A percentile compares a stretch with the other conserved stretches of the same genome.
Conservation (phyloP, 345 rosid species). For the Diplotaxis tenuifolia region DNA sequence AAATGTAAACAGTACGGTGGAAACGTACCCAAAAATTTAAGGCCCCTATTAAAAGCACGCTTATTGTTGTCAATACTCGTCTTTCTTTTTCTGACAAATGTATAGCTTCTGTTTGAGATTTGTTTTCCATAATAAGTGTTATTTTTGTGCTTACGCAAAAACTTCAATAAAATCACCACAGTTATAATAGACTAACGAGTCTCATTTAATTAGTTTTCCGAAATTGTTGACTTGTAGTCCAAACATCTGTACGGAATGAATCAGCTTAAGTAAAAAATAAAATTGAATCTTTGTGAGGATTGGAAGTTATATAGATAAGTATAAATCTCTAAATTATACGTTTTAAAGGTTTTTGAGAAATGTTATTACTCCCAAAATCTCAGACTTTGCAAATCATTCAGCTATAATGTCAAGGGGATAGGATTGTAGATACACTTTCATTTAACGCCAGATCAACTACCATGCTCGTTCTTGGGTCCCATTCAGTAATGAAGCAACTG, state of each 20-base stretch:
- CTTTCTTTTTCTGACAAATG: not conserved
- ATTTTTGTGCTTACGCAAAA: not conserved
- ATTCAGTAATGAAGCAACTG: slow-evolving; percentile 36
- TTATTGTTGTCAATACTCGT: not conserved
- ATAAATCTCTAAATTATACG: not conserved
- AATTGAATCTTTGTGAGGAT: not conserved
- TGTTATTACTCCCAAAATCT: not conserved
- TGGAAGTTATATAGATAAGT: not conserved
- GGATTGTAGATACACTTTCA: slow-evolving; percentile 14
- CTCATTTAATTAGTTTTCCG: not conserved
- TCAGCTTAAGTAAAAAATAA: not conserved
- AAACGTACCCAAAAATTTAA: not conserved
- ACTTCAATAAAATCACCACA: not conserved
- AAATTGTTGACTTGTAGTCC: not conserved
- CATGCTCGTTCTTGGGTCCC: slow-evolving; percentile 30
- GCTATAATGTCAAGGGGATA: slow-evolving; percentile 15
- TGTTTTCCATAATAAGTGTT: no score
- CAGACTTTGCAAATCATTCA: not conserved
- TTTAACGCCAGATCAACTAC: slow-evolving; percentile 44
- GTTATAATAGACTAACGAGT: not conserved
- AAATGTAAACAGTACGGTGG: slow-evolving; percentile 8
- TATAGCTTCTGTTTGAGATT: not conserved
- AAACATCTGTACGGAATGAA: not conserved
- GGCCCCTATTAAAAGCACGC: slow-evolving; percentile 1
- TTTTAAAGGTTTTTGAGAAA: not conserved